Conservation (phyloP, 2,329 filamentous ascomycete genomes). For the Lasiodiplodia gonubiensis region DNA sequence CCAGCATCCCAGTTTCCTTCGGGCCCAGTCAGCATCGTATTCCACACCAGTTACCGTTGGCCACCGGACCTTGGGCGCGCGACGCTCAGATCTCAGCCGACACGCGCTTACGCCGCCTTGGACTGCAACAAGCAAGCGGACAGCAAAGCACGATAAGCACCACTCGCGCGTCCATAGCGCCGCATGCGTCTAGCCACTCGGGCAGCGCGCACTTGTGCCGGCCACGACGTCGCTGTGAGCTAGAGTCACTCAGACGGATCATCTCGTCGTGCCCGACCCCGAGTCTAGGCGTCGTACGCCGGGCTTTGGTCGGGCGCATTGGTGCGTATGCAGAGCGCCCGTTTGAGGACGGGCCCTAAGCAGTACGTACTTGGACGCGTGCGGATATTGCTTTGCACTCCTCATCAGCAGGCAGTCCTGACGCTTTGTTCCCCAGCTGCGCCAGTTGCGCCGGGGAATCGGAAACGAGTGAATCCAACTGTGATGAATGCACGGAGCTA, state of each 20-base stretch:
- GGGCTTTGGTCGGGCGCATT: constrained; percentile 3
- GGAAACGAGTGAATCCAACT: constrained; percentile 4
- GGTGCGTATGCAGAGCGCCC: constrained; percentile 17
- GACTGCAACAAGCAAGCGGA: neutral
- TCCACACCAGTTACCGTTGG: neutral
- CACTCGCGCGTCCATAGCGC: constrained; percentile 7
- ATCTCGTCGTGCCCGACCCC: constrained; percentile 1
- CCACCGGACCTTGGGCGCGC: neutral
- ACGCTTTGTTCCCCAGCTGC: constrained; percentile 3
- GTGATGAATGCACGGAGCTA: constrained; percentile 6
- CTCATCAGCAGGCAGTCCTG: constrained; percentile 1
- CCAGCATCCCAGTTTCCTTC: neutral
- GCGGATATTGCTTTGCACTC: constrained; percentile 23
- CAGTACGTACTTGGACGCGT: constrained; percentile 2
- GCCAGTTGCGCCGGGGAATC: constrained; percentile 21
- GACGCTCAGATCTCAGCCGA: neutral
- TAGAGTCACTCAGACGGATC: constrained; percentile 6
- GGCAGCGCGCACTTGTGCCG: constrained; percentile 1
- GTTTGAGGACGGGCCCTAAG: constrained; percentile 7
- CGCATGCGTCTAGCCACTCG: constrained; percentile 14
- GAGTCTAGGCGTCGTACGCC: neutral
- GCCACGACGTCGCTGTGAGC: constrained; percentile 5
- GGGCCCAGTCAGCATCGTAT: neutral
- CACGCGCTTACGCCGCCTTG: neutral
- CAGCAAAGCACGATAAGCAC: constrained; percentile 13